phyloP scores from a whole-genome alignment of 2,329 filamentous ascomycete genomes.

The Ophiostoma triangulosporum region DNA sequence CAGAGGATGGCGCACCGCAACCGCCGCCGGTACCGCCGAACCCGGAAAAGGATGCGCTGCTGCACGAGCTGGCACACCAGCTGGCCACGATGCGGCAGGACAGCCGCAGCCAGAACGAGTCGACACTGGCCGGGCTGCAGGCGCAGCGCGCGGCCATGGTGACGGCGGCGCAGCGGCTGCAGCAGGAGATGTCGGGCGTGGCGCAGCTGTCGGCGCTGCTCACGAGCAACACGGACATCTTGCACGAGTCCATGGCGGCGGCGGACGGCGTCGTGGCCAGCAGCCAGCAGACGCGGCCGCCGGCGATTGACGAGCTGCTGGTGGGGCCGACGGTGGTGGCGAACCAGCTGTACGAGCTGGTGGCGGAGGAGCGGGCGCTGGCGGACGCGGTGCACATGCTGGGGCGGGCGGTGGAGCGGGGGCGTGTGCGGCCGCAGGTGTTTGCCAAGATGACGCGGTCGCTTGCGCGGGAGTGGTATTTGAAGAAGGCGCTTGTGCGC shows the following conservation, averaged over 20 bases:
- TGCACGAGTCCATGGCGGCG: slow-evolving; percentile 62
- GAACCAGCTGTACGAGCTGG: slow-evolving; percentile 79
- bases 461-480: slow-evolving; percentile 65
- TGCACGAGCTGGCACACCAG: slow-evolving; percentile 59
- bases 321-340: slow-evolving; percentile 90
- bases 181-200: slow-evolving; percentile 60
- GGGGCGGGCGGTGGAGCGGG: slow-evolving; percentile 59
- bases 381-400: slow-evolving; percentile 79
- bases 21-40: slow-evolving; percentile 86
- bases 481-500: slow-evolving; percentile 67
- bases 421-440: slow-evolving; percentile 54
- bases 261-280: slow-evolving; percentile 67
- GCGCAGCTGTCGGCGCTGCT: slow-evolving; percentile 58
- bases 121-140: slow-evolving; percentile 60
- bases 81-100: slow-evolving; percentile 56
- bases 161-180: slow-evolving; percentile 52
- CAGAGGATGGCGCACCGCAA: slow-evolving; percentile 24
- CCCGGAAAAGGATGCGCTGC: slow-evolving; percentile 81
- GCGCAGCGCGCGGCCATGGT: slow-evolving; percentile 71
- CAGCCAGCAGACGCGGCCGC: slow-evolving; percentile 54
- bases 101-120: slow-evolving; percentile 56
- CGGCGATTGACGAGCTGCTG: slow-evolving; percentile 76
- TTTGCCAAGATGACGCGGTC: slow-evolving; percentile 68
- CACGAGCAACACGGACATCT: slow-evolving; percentile 61
- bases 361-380: slow-evolving; percentile 77